Percentiles rank a stretch among this genome's conserved stretches.
Conservation (phyloP, 305 asterid species). For the Fraxinus platypoda region DNA sequence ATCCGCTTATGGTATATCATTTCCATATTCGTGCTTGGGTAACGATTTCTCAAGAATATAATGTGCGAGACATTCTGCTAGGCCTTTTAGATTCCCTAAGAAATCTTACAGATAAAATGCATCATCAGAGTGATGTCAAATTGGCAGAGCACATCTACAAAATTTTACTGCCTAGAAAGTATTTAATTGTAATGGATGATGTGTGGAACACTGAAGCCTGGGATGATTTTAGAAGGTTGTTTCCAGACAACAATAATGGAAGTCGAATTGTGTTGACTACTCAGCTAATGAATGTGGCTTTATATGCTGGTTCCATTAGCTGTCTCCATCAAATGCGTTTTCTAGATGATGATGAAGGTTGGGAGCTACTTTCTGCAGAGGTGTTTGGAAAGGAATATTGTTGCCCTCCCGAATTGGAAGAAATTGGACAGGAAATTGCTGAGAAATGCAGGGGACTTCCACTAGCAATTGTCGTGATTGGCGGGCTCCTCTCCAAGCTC, state of each 20-base stretch:
- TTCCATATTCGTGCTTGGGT: constrained; percentile 23
- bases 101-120: not conserved
- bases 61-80: not conserved
- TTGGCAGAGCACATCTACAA: constrained; percentile 1
- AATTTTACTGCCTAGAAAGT: constrained; percentile 9
- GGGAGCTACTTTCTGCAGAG: constrained; percentile 1
- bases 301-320: not conserved
- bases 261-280: constrained; percentile 20
- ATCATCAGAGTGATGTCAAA: not conserved
- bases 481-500: not conserved
- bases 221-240: not conserved
- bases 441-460: constrained; percentile 14
- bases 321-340: not conserved
- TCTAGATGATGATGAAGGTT: not conserved
- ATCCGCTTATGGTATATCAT: not conserved
- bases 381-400: not conserved
- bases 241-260: not conserved
- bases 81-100: not conserved
- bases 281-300: not conserved
- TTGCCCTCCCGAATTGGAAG: not conserved
- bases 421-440: constrained; percentile 9
- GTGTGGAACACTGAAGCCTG: constrained; percentile 11
- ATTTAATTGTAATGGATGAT: constrained; percentile 23
- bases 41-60: not conserved
- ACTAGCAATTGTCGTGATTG: constrained; percentile 13